Base-by-base conservation (phyloP, 2,329 filamentous ascomycete species). In the Colletotrichum sp. region DNA sequence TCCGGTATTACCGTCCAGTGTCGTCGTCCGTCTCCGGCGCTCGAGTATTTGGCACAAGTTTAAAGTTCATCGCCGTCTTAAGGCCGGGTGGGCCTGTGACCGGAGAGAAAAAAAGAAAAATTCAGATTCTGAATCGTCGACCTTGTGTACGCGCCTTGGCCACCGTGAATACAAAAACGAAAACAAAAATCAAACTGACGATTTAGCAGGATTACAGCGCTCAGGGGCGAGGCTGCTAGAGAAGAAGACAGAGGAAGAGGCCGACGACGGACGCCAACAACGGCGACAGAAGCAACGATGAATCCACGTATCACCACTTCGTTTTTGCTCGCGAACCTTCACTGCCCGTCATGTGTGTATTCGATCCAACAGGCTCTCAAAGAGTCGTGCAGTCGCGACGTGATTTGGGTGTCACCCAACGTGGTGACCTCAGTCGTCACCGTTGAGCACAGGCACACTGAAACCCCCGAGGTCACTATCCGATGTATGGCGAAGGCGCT, bases 321-420 rank as follows among this genome's bases (percentile, higher is more conserved):
- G 39, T 92, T 94, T 81, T 88, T 95, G 77, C 87, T 96, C 79
- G 91, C 89, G 77, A 95, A 96, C 83, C 88, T 96, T n/a, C 94
- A 96, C 84, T 95, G 94, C 85, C 92, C 94, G 16, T 94, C 93
- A 76, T 96, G 94, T 83, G 91, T 95, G 66, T 89, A 90, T 44
- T 88, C 89, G 79, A 95, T 96, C 81, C 88, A 92, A 80, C 86
- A 89, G 70, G 88, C 90, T 75, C 85, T 95, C 75, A 87, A 82
- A 75, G 88, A 86, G 60, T 83, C 83, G 24, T 90, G 85, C 79
- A 81, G 79, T 69, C 83, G 81, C 85, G 90, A 82, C 81, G 86
- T 87, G 86, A 87, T 81, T 71, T 92, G 90, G 85, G 90, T 95
- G 34, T 93, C 92, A 77, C 90, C 93, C 76, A 95, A 94, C 78